Conservation (phyloP, 2,329 filamentous ascomycete species). For the Colletotrichum aenigma region DNA sequence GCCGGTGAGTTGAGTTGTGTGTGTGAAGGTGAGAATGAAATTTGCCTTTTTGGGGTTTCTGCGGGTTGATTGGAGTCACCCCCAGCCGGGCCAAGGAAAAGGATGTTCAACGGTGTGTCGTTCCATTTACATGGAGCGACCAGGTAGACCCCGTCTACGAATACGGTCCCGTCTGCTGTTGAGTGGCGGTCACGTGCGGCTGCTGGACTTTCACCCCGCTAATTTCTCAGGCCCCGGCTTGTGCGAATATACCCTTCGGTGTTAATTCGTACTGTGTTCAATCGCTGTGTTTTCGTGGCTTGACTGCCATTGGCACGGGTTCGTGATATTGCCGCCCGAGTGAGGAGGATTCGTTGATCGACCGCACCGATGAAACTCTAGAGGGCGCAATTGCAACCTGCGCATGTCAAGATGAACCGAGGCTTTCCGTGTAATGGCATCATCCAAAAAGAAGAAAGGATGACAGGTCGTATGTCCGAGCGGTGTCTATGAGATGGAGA, state of each 20-base stretch:
- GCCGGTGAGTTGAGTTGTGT: neutral
- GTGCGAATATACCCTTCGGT: neutral
- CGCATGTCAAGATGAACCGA: neutral
- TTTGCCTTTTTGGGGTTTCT: neutral
- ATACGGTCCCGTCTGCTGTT: neutral
- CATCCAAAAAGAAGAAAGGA: neutral
- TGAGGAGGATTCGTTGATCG: neutral
- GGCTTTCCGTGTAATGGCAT: neutral
- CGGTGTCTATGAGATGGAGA: neutral
- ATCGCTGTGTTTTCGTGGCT: neutral
- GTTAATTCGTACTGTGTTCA: neutral
- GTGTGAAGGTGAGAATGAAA: neutral
- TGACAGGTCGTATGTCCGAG: neutral
- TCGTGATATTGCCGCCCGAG: neutral
- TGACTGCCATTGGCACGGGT: neutral
- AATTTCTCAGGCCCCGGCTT: neutral
- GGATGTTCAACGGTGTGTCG: neutral
- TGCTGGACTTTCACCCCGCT: neutral
- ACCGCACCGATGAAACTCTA: neutral
- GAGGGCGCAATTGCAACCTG: neutral
- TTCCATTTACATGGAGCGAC: neutral
- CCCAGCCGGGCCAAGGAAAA: neutral
- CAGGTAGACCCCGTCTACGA: neutral
- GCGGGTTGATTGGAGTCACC: neutral
- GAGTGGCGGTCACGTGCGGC: neutral